These are phyloP conservation scores for Monosporascus sp. DNA, from an alignment of 2,329 filamentous ascomycete species.

Conservation along the genomic window DNA sequence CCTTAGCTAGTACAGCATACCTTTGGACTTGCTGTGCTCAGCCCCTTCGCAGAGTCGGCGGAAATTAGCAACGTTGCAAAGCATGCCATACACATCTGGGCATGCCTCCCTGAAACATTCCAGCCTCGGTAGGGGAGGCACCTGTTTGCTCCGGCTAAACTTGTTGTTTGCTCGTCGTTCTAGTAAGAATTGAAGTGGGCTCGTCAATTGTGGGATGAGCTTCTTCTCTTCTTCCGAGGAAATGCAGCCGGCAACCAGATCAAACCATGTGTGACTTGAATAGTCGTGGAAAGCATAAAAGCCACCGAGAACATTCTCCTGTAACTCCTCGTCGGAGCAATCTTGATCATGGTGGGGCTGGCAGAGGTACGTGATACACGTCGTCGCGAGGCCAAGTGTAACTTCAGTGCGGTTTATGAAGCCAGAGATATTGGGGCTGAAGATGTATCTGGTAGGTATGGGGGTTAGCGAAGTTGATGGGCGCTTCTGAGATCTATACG, in stretches of 20 bases:
- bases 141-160: background rate
- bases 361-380: slow-evolving; percentile 2
- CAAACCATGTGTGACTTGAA: background rate
- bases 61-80: no score
- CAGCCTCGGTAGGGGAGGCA: no score
- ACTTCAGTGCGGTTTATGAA: slow-evolving; percentile 3
- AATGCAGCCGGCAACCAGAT: slow-evolving; percentile 1
- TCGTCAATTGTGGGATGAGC: background rate
- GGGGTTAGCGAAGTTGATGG: no score
- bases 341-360: background rate
- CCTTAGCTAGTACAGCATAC: no score
- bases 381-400: background rate
- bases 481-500: background rate
- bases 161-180: background rate
- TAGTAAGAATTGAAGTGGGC: background rate
- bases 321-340: background rate
- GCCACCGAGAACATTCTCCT: background rate
- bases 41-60: no score
- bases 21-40: no score
- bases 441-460: no score
- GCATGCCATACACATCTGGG: no score
- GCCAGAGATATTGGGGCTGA: background rate
- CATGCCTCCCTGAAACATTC: no score
- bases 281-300: background rate
- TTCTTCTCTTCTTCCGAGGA: background rate